Evolutionary conservation across 2,329 filamentous ascomycete species (phyloP), one percentile per base, ranked within the genome.

Genomic region (Penicillium hesseltinei): DNA sequence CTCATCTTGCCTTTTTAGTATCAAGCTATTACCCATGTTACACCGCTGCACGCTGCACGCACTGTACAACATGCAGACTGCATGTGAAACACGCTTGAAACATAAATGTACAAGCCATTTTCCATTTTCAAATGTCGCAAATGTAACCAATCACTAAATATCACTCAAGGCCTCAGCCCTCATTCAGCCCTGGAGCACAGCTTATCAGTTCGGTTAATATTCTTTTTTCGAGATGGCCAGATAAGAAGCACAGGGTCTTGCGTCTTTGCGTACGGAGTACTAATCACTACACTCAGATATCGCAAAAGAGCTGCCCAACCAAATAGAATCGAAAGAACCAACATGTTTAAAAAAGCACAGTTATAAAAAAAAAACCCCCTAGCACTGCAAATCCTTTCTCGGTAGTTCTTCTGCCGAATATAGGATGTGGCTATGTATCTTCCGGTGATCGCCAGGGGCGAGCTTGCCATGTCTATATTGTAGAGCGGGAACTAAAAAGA

Each of bases 391-490:
- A 10, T 47, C 9, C 36, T 50, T 19, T 44, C 17, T 29, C n/a
- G 46, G n/a, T 21, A 42, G 31, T 39, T 51, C 39, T 25, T 7
- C 15, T 40, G 23, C 47, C 40, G 47, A 56, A 17, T 9, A 11
- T 10, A 43, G 40, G 15, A 6, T n/a, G 10, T 25, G 40, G 6
- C 15, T 5, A 15, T 15, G 9, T 43, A 46, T 46, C 31, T 27
- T 57, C 31, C 57, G 52, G 42, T 53, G 52, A 61, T 62, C 52
- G 57, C 54, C 57, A 25, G 53, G 53, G 51, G 51, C 25, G 19
- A 50, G 45, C 46, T 44, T 38, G 23, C 38, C 51, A 51, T 49
- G n/a, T 29, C 29, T 45, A 35, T 17, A 4, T 8, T 17, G 17
- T 36, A 29, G 40, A 27, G 47, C 54, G 54, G 54, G 54, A 51